Evolutionary conservation across 768 basidiomycete genomes (phyloP).

Genomic region (Phanerochaete sordida): DNA sequence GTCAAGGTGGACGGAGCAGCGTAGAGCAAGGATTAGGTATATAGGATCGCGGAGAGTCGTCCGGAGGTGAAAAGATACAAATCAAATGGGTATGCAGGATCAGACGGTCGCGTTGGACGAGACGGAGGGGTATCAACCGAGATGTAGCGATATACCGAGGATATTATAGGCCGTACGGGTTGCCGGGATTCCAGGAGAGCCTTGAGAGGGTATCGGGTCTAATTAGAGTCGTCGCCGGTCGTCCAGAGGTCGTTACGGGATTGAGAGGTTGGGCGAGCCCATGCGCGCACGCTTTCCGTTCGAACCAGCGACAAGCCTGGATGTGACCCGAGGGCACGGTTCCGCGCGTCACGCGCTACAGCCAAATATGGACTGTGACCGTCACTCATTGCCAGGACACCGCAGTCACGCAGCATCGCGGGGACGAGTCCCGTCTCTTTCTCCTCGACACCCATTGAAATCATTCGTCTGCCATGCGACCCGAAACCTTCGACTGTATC

Average conservation of each 20-base stretch:
- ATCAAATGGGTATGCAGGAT: not conserved
- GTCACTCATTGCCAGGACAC: not conserved
- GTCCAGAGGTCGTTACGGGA: slow-evolving; percentile 1
- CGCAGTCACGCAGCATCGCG: not conserved
- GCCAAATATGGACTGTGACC: not conserved
- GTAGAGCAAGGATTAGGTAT: not conserved
- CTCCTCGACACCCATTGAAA: no score
- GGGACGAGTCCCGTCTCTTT: no score
- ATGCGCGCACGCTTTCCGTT: not conserved
- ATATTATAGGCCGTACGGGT: not conserved
- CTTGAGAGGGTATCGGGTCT: not conserved
- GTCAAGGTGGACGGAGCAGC: not conserved
- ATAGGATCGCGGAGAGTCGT: not conserved
- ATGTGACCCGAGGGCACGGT: no score
- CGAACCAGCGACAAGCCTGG: not conserved
- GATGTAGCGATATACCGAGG: not conserved
- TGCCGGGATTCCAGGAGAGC: not conserved
- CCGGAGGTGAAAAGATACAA: not conserved
- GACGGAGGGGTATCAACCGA: not conserved
- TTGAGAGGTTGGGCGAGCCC: not conserved
- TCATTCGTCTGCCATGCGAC: no score
- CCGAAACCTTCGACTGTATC: no score
- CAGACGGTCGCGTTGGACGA: slow-evolving; percentile 5
- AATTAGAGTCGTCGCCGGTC: slow-evolving; percentile 7
- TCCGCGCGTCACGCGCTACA: not conserved